Percentiles rank a stretch among this genome's conserved stretches.
phyloP scores from a whole-genome alignment of 495 filamentous ascomycete species.

The Penicillium nucicola region DNA sequence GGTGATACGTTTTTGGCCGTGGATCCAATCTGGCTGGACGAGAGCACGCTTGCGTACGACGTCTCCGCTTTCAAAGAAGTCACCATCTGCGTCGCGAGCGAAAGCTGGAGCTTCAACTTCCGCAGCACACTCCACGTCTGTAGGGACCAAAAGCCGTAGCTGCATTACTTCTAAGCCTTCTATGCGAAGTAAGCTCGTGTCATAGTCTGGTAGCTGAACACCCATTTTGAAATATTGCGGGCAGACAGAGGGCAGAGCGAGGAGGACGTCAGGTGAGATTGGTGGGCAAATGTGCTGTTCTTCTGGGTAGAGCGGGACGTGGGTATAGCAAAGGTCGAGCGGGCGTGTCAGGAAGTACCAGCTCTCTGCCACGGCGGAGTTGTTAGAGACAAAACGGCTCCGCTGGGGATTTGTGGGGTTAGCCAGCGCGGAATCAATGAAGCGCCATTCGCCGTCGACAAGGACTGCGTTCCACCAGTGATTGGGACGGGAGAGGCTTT shows the following conservation, averaged over 20 bases:
- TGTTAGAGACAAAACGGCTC: constrained; percentile 67
- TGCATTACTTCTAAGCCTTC: constrained; percentile 93
- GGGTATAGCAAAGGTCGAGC: constrained; percentile 87
- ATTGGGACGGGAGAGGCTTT: constrained; percentile 71
- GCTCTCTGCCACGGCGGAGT: constrained; percentile 66
- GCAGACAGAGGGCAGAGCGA: constrained; percentile 80
- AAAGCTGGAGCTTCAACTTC: constrained; percentile 83
- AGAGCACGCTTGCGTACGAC: constrained; percentile 79
- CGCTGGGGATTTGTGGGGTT: constrained; percentile 84
- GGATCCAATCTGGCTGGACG: constrained; percentile 87
- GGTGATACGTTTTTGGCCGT: constrained; percentile 82
- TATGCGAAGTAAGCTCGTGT: constrained; percentile 80
- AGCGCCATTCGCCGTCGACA: constrained; percentile 91
- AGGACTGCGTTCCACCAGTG: constrained; percentile 99
- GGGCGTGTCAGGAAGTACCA: constrained; percentile 93
- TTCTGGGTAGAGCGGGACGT: constrained; percentile 77
- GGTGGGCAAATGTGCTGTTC: constrained; percentile 94
- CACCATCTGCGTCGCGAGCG: constrained; percentile 79
- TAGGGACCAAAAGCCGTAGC: constrained; percentile 77
- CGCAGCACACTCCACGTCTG: constrained; percentile 90
- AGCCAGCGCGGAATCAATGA: constrained; percentile 93
- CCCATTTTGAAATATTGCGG: constrained; percentile 84
- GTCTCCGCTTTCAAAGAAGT: constrained; percentile 91
- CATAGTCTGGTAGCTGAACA: constrained; percentile 79
- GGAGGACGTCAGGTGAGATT: constrained; percentile 74